Conservation (phyloP, 1,284 basidiomycete species). For the Cutaneotrichosporon mucoides region DNA sequence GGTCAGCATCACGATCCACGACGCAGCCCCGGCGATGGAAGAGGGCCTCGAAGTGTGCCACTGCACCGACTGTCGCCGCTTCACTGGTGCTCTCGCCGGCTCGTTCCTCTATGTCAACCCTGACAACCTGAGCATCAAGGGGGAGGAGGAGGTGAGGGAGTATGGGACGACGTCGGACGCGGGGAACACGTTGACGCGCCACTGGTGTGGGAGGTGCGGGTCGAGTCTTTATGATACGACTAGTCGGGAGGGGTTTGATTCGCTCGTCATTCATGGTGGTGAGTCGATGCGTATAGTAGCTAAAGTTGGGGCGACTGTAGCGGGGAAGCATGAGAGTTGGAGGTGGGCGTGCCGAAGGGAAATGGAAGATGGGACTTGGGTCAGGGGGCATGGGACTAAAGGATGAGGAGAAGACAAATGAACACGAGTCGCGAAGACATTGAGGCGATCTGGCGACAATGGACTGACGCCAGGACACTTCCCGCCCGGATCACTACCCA, state of each 20-base stretch:
- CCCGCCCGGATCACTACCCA: neutral
- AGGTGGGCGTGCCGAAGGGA: neutral
- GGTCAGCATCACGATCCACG: slow-evolving; percentile 3
- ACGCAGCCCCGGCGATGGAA: neutral
- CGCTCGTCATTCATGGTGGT: neutral
- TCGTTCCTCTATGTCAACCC: neutral
- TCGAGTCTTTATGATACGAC: neutral
- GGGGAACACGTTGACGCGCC: slow-evolving; percentile 1
- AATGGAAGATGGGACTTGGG: neutral
- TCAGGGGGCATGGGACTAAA: neutral
- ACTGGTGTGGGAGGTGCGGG: neutral
- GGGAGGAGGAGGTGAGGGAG: neutral
- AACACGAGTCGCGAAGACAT: neutral
- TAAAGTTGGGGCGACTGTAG: too few species aligned
- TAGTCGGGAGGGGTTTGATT: neutral
- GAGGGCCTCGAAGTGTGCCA: slow-evolving; percentile 4
- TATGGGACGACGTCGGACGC: neutral
- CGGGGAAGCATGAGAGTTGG: neutral
- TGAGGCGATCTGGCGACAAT: neutral
- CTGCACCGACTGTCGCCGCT: slow-evolving; percentile 5
- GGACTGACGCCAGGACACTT: slow-evolving; percentile 1
- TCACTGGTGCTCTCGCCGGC: neutral
- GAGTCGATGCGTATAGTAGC: neutral
- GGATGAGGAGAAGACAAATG: neutral
- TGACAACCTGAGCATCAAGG: neutral